These are phyloP conservation scores for Yarrowia yakushimensis DNA, from an alignment of 805 yeast species.

Conservation along the genomic window DNA sequence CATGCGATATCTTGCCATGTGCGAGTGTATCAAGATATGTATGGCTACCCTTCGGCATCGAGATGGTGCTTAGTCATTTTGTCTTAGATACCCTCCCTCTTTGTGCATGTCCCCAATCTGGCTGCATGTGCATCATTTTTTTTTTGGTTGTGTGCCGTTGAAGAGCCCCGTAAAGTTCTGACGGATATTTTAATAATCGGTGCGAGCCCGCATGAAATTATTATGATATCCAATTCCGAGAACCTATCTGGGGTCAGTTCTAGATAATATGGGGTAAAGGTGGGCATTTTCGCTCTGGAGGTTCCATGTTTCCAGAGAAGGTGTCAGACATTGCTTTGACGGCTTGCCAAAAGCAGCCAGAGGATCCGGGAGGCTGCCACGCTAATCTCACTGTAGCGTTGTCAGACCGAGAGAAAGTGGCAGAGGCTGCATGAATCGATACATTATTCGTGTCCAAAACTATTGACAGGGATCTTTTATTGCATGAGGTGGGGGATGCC, in stretches of 20 bases:
- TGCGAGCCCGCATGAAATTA: neutral
- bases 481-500: neutral
- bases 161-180: neutral
- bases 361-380: constrained; percentile 1
- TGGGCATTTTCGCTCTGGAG: neutral
- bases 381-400: neutral
- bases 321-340: neutral
- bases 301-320: neutral
- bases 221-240: neutral
- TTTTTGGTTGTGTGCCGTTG: neutral
- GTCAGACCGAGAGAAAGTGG: neutral
- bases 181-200: neutral
- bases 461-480: neutral
- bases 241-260: neutral
- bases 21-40: neutral
- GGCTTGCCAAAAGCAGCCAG: neutral
- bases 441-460: neutral
- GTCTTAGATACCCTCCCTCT: neutral
- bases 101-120: constrained; percentile 2
- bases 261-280: neutral
- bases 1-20: neutral
- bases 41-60: neutral
- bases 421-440: constrained; percentile 6
- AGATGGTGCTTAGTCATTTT: neutral
- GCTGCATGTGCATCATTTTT: neutral